Percentiles rank a stretch among this genome's conserved stretches.
Conservation (phyloP, 108 stramenopile species). For the Fistulifera pelliculosa region DNA sequence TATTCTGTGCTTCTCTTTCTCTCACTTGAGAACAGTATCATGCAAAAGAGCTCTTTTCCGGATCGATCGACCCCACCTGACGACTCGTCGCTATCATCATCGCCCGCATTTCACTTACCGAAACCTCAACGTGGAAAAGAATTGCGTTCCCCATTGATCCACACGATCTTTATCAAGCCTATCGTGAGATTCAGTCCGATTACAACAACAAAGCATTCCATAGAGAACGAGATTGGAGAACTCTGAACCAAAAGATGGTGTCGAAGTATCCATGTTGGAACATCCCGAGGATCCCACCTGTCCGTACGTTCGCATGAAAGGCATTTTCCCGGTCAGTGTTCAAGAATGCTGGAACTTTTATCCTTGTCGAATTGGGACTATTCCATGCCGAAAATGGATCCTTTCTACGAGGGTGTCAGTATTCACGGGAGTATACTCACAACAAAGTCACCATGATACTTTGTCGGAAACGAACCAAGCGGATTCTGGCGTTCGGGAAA, state of each 20-base stretch:
- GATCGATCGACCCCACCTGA: no score
- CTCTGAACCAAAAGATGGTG: slow-evolving; percentile 23
- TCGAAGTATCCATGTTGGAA: slow-evolving; percentile 35
- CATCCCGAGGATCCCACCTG: slow-evolving; percentile 47
- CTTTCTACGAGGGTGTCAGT: slow-evolving; percentile 49
- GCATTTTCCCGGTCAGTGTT: slow-evolving; percentile 31
- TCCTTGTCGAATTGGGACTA: slow-evolving; percentile 32
- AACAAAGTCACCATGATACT: slow-evolving; percentile 42
- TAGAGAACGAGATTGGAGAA: slow-evolving; percentile 20
- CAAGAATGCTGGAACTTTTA: slow-evolving; percentile 53
- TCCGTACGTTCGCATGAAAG: slow-evolving; percentile 61
- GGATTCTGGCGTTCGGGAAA: slow-evolving; percentile 51
- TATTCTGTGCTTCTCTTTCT: no score
- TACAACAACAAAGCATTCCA: slow-evolving; percentile 30
- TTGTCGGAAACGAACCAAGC: slow-evolving; percentile 43
- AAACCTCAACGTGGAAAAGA: slow-evolving; percentile 11
- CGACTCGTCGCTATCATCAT: no score
- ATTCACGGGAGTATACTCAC: slow-evolving; percentile 25
- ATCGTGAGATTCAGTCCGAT: slow-evolving; percentile 24
- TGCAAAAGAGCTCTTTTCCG: no score
- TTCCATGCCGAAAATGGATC: slow-evolving; percentile 68
- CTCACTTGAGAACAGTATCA: no score
- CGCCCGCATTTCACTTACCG: no score
- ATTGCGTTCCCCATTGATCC: slow-evolving; percentile 3
- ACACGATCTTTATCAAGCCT: slow-evolving; percentile 29